phyloP scores from a whole-genome alignment of 768 basidiomycete species.

The Lentinula sp. region DNA sequence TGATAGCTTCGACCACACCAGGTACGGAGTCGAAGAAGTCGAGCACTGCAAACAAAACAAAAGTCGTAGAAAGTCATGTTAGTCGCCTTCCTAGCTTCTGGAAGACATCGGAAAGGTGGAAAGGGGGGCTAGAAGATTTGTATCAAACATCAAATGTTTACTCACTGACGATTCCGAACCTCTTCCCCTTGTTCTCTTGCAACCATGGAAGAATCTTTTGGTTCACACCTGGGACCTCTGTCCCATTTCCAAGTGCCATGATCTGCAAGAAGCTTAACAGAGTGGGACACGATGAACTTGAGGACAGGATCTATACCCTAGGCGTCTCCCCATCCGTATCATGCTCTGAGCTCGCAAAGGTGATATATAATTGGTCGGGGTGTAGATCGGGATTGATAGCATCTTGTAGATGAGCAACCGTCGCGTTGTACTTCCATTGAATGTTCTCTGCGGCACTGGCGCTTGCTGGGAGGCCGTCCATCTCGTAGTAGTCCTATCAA shows the following conservation, averaged over 20 bases:
- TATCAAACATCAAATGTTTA: slow-evolving; percentile 5
- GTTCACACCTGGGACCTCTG: slow-evolving; percentile 32
- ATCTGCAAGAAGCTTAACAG: slow-evolving; percentile 18
- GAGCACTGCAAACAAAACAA: slow-evolving; percentile 26
- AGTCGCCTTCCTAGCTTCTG: neutral
- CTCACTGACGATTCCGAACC: slow-evolving; percentile 43
- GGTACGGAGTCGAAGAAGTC: slow-evolving; percentile 44
- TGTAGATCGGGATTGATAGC: slow-evolving; percentile 28
- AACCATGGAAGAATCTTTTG: slow-evolving; percentile 39
- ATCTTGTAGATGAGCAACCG: slow-evolving; percentile 33
- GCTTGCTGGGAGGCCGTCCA: slow-evolving; percentile 22
- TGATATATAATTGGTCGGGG: slow-evolving; percentile 40
- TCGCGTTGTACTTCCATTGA: slow-evolving; percentile 35
- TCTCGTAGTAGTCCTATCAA: slow-evolving; percentile 33
- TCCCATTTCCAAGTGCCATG: slow-evolving; percentile 38
- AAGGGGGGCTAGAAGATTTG: neutral
- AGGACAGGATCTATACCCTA: slow-evolving; percentile 15
- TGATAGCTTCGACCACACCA: slow-evolving; percentile 39
- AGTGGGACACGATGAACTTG: neutral
- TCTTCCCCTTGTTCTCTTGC: slow-evolving; percentile 31
- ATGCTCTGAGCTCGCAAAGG: slow-evolving; percentile 40
- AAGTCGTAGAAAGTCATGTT: neutral
- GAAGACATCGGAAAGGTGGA: neutral
- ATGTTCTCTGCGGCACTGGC: slow-evolving; percentile 32
- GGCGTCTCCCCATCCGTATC: slow-evolving; percentile 29